These are phyloP conservation scores for Neurospora discreta DNA, from an alignment of 495 filamentous ascomycete species.

Conservation along the genomic window DNA sequence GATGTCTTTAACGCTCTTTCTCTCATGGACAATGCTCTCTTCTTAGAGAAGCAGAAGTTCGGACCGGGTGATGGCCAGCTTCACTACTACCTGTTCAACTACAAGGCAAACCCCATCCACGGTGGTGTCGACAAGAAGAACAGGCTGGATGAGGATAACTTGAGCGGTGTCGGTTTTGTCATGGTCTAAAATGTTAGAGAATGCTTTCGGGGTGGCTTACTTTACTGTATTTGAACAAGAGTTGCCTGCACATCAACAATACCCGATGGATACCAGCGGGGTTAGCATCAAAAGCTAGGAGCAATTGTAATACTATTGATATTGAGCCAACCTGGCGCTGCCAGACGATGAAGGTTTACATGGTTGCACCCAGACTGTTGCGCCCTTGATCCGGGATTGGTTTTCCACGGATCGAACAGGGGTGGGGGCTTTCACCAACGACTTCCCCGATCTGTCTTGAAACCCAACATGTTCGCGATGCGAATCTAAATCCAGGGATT, in stretches of 20 bases:
- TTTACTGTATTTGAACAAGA: not conserved
- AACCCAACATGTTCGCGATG: not conserved
- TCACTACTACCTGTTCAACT: slow-evolving; percentile 96
- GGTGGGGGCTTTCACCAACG: not conserved
- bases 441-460: not conserved
- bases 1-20: slow-evolving; percentile 97
- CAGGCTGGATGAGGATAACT: slow-evolving; percentile 54
- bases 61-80: slow-evolving; percentile 86
- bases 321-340: not conserved
- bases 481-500: not conserved
- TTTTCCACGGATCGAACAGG: not conserved
- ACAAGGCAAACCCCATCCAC: slow-evolving; percentile 65
- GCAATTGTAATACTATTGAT: not conserved
- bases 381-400: not conserved
- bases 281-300: not conserved
- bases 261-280: not conserved
- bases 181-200: slow-evolving; percentile 45
- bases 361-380: not conserved
- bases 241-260: not conserved
- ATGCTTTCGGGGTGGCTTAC: not conserved
- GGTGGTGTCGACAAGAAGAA: slow-evolving; percentile 78
- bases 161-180: slow-evolving; percentile 83
- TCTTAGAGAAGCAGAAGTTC: slow-evolving; percentile 87
- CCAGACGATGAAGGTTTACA: not conserved
- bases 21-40: slow-evolving; percentile 82